Base-by-base conservation (phyloP, 2,329 filamentous ascomycete genomes). In the Anthostomella pinea region DNA sequence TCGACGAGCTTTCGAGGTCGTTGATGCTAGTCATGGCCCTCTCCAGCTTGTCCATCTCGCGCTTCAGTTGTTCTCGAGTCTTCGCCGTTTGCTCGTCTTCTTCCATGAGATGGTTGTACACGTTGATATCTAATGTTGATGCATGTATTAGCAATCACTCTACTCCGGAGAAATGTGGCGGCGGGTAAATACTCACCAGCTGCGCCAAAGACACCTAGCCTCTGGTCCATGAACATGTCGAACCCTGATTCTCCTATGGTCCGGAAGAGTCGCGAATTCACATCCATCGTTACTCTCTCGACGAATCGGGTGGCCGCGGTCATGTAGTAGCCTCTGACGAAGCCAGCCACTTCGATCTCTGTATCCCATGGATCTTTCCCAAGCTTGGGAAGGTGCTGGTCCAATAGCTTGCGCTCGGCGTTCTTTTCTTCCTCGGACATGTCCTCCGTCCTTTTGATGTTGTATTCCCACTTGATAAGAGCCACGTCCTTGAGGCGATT, bases 321-420 rank as follows among this genome's bases (percentile, higher is more conserved):
- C 30, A 77, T 69, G 53, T 89, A 89, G 57, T 88, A 89, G 0
- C 75, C 82, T 0, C 81, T 68, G 28, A 86, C 71, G 4, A 79
- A 78, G 0, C 79, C 70, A 0, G 84, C 74, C 0, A 84, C 75
- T 7, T 72, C 66, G 1, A 89, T 59, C 52, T 87, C 83, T 0
- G 64, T 59, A 1, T 67, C 55, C 47, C 78, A 87, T 0, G 69
- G 66, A 49, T 88, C 84, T 0, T 65, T 56, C 0, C 71, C 72
- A 8, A 87, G 63, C 17, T 70, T 72, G 9, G 57, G 48, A 6
- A 67, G 43, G 17, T 78, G 68, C 6, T 55, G 47, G 15, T 62
- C 58, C 6, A 73, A 64, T 18, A 60, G 57, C 20, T 59, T 65
- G 3, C 64, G 55, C 22, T 79, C 75, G 9, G 65, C 60, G 0